These are phyloP conservation scores for Pythium coloratum DNA, from an alignment of 352 stramenopile species.

Conservation along the genomic window DNA sequence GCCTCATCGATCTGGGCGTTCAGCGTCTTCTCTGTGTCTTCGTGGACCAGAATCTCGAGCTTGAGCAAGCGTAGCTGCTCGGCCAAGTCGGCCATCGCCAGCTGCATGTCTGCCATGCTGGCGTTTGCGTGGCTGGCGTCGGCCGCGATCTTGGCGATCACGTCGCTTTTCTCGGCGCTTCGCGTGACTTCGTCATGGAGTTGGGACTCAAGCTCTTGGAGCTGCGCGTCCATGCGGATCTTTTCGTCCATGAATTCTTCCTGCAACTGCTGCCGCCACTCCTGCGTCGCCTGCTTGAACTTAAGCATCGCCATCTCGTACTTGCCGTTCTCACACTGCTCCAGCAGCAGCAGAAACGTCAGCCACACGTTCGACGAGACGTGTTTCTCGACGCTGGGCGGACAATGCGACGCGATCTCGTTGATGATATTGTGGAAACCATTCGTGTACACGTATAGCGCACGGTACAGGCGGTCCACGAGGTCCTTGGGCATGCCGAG, in stretches of 20 bases:
- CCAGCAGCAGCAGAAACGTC: slow-evolving; percentile 68
- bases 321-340: slow-evolving; percentile 78
- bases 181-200: slow-evolving; percentile 37
- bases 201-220: slow-evolving; percentile 30
- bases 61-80: slow-evolving; percentile 64
- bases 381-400: slow-evolving; percentile 61
- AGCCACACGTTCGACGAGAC: slow-evolving; percentile 83
- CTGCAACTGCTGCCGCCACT: slow-evolving; percentile 53
- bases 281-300: slow-evolving; percentile 70
- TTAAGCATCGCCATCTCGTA: slow-evolving; percentile 89
- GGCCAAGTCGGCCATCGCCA: slow-evolving; percentile 25
- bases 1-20: slow-evolving; percentile 60
- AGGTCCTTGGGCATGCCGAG: slow-evolving; percentile 78
- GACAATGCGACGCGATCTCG: slow-evolving; percentile 73
- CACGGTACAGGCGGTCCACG: slow-evolving; percentile 77
- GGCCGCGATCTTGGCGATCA: slow-evolving; percentile 45
- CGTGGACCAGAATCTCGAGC: slow-evolving; percentile 68
- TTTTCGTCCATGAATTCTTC: slow-evolving; percentile 49
- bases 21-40: slow-evolving; percentile 64
- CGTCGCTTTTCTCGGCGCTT: slow-evolving; percentile 46
- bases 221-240: slow-evolving; percentile 33
- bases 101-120: slow-evolving; percentile 46
- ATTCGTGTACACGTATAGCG: slow-evolving; percentile 84
- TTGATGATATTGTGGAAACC: slow-evolving; percentile 85
- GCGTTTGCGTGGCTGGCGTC: slow-evolving; percentile 40